Evolutionary conservation across 2,329 filamentous ascomycete species (phyloP), one percentile per base, ranked within the genome.

Genomic region (Lecanicillium sp.): DNA sequence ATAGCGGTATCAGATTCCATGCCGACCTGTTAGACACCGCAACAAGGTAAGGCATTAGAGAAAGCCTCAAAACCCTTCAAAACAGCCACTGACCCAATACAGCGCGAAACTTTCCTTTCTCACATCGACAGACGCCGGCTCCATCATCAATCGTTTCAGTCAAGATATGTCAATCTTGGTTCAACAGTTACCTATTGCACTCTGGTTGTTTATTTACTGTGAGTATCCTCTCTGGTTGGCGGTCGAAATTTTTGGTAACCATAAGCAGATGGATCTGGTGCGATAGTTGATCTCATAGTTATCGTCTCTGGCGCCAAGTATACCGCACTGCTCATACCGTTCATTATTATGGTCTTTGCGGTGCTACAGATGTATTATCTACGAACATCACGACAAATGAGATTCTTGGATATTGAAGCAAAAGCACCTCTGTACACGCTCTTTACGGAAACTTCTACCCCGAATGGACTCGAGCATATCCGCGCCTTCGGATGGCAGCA

Each of bases 141-240:
- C 34, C 18, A 5, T 35, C 4, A 25, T 40, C 3, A 40, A 40
- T 12, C 20, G 37, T 5, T 35, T 40, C 27, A 40, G 37, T 27
- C 37, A 40, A 14, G 37, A 40, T 9, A 2, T 13, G 2, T 22
- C 16, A n/a, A 17, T 34, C 3, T 14, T 40, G 4, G 37, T 11
- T 25, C 30, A n/a, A 9, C 16, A 29, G 9, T 9, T 40, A 4
- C 37, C 37, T 5, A 15, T 3, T 3, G 19, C 5, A 1, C 17
- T 35, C 7, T 40, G 30, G 11, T 7, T 25, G 22, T 6, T 25
- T 11, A 11, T 25, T 6, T 25, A 25, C 22, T 11, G 22, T 25
- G 11, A 25, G 22, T 25, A 11, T 7, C 22, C 11, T 11, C 6
- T 25, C 22, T n/a, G n/a, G 22, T 11, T 25, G 6, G 6, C 7